These are phyloP conservation scores for Serpula lacrymans DNA, from an alignment of 768 basidiomycete genomes.

Conservation along the genomic window DNA sequence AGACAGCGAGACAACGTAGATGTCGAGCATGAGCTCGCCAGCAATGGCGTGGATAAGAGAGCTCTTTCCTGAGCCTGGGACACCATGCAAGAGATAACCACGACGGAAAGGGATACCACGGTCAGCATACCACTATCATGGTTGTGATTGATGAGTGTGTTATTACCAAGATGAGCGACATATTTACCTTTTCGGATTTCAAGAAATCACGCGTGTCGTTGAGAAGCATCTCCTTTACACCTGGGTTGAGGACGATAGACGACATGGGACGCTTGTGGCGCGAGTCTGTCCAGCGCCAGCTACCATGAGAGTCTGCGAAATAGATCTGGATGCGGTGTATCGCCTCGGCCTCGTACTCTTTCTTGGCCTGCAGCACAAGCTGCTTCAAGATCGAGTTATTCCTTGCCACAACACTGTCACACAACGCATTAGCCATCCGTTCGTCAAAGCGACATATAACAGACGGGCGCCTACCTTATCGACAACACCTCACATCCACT, in stretches of 20 bases:
- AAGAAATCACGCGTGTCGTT: slow-evolving; percentile 82
- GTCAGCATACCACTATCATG: slow-evolving; percentile 80
- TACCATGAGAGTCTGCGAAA: slow-evolving; percentile 84
- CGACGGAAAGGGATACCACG: slow-evolving; percentile 90
- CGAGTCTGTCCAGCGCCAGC: slow-evolving; percentile 86
- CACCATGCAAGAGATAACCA: slow-evolving; percentile 81
- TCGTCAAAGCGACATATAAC: slow-evolving; percentile 5
- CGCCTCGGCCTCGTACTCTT: slow-evolving; percentile 83
- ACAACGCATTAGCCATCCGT: slow-evolving; percentile 10
- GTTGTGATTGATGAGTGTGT: slow-evolving; percentile 6
- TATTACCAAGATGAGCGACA: slow-evolving; percentile 10
- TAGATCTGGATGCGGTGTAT: slow-evolving; percentile 87
- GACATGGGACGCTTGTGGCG: slow-evolving; percentile 86
- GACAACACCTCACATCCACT: slow-evolving; percentile 71
- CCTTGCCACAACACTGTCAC: slow-evolving; percentile 71
- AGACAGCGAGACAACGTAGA: slow-evolving; percentile 86
- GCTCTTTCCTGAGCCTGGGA: slow-evolving; percentile 84
- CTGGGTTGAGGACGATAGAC: slow-evolving; percentile 83
- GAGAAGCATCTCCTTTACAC: slow-evolving; percentile 87
- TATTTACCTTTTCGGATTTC: slow-evolving; percentile 78
- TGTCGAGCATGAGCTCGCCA: slow-evolving; percentile 85
- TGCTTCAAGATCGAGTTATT: slow-evolving; percentile 83
- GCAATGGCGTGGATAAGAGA: slow-evolving; percentile 86
- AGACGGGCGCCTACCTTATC: slow-evolving; percentile 50
- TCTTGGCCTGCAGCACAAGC: slow-evolving; percentile 87